A percentile compares a stretch with the other conserved stretches of the same genome.
phyloP scores from a whole-genome alignment of 257 asterid species.

The Nicotiana attenuata region DNA sequence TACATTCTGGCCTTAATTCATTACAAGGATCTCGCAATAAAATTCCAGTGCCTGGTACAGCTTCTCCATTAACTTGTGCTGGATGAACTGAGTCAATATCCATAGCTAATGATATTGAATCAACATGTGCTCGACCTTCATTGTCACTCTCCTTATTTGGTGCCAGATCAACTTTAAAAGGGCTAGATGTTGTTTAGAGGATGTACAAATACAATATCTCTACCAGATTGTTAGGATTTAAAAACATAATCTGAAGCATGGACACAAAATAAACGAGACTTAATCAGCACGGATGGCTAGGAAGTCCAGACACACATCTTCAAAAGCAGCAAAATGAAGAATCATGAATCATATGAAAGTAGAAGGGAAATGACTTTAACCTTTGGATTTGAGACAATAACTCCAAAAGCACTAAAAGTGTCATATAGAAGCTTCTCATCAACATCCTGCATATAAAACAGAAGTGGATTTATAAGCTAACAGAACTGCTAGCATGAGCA shows the following conservation, averaged over 20 bases:
- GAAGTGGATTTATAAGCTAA: not conserved
- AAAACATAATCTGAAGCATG: not conserved
- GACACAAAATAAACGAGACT: not conserved
- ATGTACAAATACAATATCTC: not conserved
- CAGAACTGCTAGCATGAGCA: not conserved
- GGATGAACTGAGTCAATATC: no score
- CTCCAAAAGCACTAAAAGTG: conserved; percentile 93
- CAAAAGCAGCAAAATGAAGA: not conserved
- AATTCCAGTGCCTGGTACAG: no score
- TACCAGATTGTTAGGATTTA: not conserved
- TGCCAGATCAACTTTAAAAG: not conserved
- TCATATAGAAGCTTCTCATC: conserved; percentile 97
- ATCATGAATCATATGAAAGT: not conserved
- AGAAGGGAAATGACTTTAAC: conserved; percentile 26
- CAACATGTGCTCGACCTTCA: no score
- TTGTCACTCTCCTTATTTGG: no score
- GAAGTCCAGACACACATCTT: not conserved
- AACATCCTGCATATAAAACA: conserved; percentile 66
- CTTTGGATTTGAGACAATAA: conserved; percentile 94
- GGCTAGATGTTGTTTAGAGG: not conserved
- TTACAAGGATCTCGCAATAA: no score
- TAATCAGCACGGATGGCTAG: not conserved
- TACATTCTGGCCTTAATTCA: no score
- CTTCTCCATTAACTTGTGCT: no score
- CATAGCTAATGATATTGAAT: no score